phyloP scores from a whole-genome alignment of 2,329 filamentous ascomycete species.

The Claviceps sp. region DNA sequence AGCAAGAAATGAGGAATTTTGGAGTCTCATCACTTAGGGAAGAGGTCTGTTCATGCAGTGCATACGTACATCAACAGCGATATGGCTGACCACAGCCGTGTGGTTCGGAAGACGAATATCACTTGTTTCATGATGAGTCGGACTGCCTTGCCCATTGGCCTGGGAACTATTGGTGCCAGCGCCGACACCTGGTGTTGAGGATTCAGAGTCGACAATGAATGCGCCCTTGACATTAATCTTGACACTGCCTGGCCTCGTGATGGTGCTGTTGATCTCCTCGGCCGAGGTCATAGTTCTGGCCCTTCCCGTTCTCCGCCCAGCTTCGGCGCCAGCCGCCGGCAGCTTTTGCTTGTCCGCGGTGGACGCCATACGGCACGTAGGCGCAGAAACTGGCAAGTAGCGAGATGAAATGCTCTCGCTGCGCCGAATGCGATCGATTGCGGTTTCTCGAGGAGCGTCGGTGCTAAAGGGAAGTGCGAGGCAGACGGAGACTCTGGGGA shows the following conservation, averaged over 20 bases:
- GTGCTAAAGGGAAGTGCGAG: background rate
- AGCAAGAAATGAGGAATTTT: background rate
- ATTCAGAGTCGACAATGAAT: constrained; percentile 83
- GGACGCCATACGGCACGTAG: constrained; percentile 6
- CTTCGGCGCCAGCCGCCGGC: constrained; percentile 1
- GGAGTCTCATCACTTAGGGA: too few relatives aligned
- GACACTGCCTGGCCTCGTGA: constrained; percentile 55
- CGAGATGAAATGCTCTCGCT: background rate
- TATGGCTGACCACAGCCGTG: constrained; percentile 87
- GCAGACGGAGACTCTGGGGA: background rate
- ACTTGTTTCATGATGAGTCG: constrained; percentile 56
- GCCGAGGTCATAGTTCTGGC: constrained; percentile 30
- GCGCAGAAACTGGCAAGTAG: background rate
- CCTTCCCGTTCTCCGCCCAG: background rate
- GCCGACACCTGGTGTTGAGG: constrained; percentile 33
- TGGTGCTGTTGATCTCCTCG: constrained; percentile 44
- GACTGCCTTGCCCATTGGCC: constrained; percentile 31
- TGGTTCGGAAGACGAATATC: constrained; percentile 96
- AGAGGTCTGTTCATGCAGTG: too few relatives aligned
- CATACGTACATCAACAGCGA: constrained; percentile 76
- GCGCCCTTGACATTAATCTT: constrained; percentile 95
- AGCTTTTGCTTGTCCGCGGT: constrained; percentile 4
- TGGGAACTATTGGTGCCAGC: constrained; percentile 12
- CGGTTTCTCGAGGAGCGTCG: background rate
- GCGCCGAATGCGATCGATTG: background rate